A percentile compares a stretch with the other conserved stretches of the same genome.
These are phyloP conservation scores for Pichia nakasei DNA, from an alignment of 805 yeast species.

Conservation along the genomic window DNA sequence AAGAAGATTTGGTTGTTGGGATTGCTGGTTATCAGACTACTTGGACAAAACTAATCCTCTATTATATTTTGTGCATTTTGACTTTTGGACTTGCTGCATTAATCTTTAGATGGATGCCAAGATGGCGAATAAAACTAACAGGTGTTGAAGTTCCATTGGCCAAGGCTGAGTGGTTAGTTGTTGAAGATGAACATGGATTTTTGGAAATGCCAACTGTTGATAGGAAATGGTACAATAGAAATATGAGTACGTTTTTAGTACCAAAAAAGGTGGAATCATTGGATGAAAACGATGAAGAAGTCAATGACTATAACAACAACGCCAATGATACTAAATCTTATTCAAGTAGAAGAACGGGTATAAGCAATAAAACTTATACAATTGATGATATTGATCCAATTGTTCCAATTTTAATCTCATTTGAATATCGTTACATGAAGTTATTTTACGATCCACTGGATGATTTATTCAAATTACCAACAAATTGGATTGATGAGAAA, in stretches of 20 bases:
- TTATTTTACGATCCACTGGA: constrained; percentile 80
- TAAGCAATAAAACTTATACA: constrained; percentile 6
- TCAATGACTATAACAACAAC: constrained; percentile 10
- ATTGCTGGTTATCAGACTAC: constrained; percentile 80
- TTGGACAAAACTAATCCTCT: constrained; percentile 35
- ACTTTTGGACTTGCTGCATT: constrained; percentile 72
- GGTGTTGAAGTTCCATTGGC: constrained; percentile 67
- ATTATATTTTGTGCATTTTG: constrained; percentile 42
- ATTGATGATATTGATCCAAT: constrained; percentile 45
- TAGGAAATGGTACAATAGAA: constrained; percentile 57
- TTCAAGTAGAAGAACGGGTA: constrained; percentile 10
- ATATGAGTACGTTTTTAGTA: constrained; percentile 57
- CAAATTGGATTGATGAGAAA: constrained; percentile 74
- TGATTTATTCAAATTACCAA: constrained; percentile 75
- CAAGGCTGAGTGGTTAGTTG: constrained; percentile 82
- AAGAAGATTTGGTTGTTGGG: constrained; percentile 90
- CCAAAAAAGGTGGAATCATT: constrained; percentile 15
- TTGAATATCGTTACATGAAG: constrained; percentile 76
- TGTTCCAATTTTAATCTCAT: constrained; percentile 59
- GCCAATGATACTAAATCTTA: not conserved
- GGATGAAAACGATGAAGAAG: constrained; percentile 7
- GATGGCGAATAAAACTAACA: constrained; percentile 54
- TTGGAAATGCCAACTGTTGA: constrained; percentile 50
- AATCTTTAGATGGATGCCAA: constrained; percentile 79
- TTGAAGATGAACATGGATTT: constrained; percentile 92